phyloP scores from a whole-genome alignment of 1,284 basidiomycete species.

The Microbotryum lychnidis-dioicae region DNA sequence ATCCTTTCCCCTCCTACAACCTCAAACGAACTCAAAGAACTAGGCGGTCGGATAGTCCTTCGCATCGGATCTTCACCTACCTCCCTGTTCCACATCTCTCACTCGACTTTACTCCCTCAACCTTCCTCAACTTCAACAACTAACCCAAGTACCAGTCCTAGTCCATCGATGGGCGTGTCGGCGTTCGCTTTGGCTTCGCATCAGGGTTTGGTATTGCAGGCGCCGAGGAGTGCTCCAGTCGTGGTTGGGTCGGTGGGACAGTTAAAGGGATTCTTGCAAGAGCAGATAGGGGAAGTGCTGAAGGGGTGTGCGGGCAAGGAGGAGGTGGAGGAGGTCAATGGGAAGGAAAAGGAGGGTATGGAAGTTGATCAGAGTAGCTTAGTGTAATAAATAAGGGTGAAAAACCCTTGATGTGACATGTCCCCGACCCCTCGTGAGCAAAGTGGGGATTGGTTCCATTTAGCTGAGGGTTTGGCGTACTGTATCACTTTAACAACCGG shows the following conservation, averaged over 20 bases:
- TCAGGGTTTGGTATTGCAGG: slow-evolving; percentile 7
- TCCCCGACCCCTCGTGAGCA: too few relatives aligned
- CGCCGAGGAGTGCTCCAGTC: slow-evolving; percentile 12
- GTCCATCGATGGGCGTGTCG: background rate
- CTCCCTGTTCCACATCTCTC: slow-evolving; percentile 15
- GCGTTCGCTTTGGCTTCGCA: background rate
- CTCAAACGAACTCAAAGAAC: background rate
- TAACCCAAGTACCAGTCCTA: background rate
- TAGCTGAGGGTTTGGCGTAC: too few relatives aligned
- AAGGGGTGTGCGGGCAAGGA: background rate
- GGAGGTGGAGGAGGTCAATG: too few relatives aligned
- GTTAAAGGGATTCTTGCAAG: slow-evolving; percentile 12
- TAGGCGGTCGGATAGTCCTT: slow-evolving; percentile 17
- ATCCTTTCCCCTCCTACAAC: background rate
- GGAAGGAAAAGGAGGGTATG: too few relatives aligned
- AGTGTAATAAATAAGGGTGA: too few relatives aligned
- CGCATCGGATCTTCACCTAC: slow-evolving; percentile 2
- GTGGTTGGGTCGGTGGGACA: slow-evolving; percentile 8
- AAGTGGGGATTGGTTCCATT: too few relatives aligned
- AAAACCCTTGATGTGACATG: too few relatives aligned
- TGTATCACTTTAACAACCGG: too few relatives aligned
- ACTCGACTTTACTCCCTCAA: slow-evolving; percentile 15
- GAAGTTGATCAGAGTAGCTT: too few relatives aligned
- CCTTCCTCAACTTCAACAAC: background rate
- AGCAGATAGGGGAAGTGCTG: slow-evolving; percentile 8